phyloP scores from a whole-genome alignment of 106 monocot genomes.

The Dendrobium nobile region DNA sequence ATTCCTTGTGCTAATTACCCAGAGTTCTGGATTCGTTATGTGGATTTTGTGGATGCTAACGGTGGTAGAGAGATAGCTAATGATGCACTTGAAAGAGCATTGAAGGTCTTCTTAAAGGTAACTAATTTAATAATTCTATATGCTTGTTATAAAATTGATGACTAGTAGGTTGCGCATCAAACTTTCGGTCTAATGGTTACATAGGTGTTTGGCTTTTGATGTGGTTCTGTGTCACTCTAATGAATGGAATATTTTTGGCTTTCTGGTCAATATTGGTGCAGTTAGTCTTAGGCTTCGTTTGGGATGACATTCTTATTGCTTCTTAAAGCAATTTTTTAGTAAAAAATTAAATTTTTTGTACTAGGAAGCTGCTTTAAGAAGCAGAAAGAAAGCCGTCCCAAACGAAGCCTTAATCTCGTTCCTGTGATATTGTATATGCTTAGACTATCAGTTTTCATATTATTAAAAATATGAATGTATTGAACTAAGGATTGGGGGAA shows the following conservation, averaged over 20 bases:
- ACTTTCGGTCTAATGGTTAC: background rate
- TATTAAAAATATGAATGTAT: background rate
- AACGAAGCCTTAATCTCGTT: background rate
- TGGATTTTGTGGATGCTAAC: slow-evolving; percentile 67
- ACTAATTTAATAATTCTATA: slow-evolving; percentile 1
- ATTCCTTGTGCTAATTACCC: slow-evolving; percentile 97
- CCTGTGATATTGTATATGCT: background rate
- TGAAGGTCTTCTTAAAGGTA: slow-evolving; percentile 72
- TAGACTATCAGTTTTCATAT: background rate
- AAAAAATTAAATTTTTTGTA: too few relatives aligned
- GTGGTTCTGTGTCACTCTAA: background rate
- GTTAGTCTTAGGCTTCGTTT: background rate
- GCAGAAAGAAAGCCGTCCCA: background rate
- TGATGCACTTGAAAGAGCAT: slow-evolving; percentile 56
- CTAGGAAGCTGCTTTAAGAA: too few relatives aligned
- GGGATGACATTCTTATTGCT: too few relatives aligned
- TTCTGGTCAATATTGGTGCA: background rate
- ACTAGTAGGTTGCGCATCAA: background rate
- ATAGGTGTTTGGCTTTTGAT: background rate
- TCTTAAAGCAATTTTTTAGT: too few relatives aligned
- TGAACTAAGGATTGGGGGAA: background rate
- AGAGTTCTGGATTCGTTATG: slow-evolving; percentile 97
- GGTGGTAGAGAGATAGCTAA: slow-evolving; percentile 83
- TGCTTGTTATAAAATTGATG: slow-evolving; percentile 3
- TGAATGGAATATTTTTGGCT: background rate